Evolutionary conservation across 2,329 filamentous ascomycete species (phyloP).

Genomic region (Alternaria rosae): DNA sequence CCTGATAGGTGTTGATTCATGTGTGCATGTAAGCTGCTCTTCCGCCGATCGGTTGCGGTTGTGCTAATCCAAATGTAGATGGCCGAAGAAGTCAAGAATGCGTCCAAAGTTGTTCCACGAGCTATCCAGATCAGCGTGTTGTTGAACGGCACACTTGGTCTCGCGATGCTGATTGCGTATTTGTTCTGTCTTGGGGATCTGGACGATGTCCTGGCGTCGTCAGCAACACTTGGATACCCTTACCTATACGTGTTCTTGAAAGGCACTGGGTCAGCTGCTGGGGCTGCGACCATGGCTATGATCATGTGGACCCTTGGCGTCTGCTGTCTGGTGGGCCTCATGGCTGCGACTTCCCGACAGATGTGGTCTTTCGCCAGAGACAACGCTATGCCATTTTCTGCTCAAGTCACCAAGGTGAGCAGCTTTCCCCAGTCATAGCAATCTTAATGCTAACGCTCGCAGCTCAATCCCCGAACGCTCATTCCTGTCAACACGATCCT

Average conservation of each 20-base stretch:
- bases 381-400: slow-evolving; percentile 22
- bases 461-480: not conserved
- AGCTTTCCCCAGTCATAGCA: not conserved
- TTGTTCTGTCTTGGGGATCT: slow-evolving; percentile 36
- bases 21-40: slow-evolving; percentile 3
- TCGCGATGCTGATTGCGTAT: slow-evolving; percentile 45
- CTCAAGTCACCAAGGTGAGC: slow-evolving; percentile 3
- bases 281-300: slow-evolving; percentile 14
- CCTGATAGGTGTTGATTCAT: slow-evolving; percentile 8
- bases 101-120: slow-evolving; percentile 32
- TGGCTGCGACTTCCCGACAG: slow-evolving; percentile 24
- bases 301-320: slow-evolving; percentile 14
- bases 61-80: slow-evolving; percentile 1
- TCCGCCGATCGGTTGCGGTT: too few relatives aligned
- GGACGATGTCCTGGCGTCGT: slow-evolving; percentile 16
- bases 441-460: not conserved
- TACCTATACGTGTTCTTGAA: slow-evolving; percentile 8
- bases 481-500: slow-evolving; percentile 54
- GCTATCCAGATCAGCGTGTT: slow-evolving; percentile 44
- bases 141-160: slow-evolving; percentile 40
- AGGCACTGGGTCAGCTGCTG: not conserved
- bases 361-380: slow-evolving; percentile 30
- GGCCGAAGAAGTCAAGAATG: slow-evolving; percentile 35
- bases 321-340: slow-evolving; percentile 12
- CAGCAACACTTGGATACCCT: not conserved